Conservation (phyloP, 805 yeast species). For the Yamadazyma takamatsuzukensis region DNA sequence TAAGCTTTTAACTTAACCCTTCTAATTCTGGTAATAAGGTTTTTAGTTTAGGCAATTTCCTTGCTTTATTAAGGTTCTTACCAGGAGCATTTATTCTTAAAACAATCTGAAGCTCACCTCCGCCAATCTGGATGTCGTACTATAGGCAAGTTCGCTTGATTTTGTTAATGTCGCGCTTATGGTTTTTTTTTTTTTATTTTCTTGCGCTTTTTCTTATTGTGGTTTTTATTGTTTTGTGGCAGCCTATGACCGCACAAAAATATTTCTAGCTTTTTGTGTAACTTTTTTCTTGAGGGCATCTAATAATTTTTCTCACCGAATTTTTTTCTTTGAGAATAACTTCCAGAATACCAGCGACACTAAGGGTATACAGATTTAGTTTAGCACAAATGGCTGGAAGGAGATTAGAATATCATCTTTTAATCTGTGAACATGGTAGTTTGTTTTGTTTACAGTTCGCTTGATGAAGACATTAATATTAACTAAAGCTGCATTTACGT, state of each 20-base stretch:
- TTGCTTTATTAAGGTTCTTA: too few species aligned
- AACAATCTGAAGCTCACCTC: too few species aligned
- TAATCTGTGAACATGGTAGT: slow-evolving; percentile 25
- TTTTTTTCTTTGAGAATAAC: slow-evolving; percentile 15
- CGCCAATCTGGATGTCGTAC: too few species aligned
- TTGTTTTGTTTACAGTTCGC: slow-evolving; percentile 33
- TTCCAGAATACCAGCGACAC: slow-evolving; percentile 49
- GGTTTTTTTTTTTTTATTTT: not conserved
- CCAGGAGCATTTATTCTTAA: too few species aligned
- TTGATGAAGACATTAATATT: slow-evolving; percentile 44
- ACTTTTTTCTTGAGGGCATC: too few species aligned
- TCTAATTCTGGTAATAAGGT: too few species aligned
- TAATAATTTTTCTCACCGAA: not conserved
- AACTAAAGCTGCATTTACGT: too few species aligned
- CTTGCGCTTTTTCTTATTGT: slow-evolving; percentile 3
- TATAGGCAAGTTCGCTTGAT: too few species aligned
- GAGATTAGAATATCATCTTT: slow-evolving; percentile 33
- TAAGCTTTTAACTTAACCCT: too few species aligned
- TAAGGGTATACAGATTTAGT: slow-evolving; percentile 36
- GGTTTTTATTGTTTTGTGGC: slow-evolving; percentile 12
- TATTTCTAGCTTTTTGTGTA: slow-evolving; percentile 4
- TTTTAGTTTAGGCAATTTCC: too few species aligned
- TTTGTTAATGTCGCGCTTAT: not conserved
- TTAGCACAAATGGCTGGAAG: slow-evolving; percentile 50
- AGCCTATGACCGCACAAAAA: slow-evolving; percentile 2